A percentile compares a stretch with the other conserved stretches of the same genome.
Conservation (phyloP, 345 rosid genomes). For the Carallia brachiata region DNA sequence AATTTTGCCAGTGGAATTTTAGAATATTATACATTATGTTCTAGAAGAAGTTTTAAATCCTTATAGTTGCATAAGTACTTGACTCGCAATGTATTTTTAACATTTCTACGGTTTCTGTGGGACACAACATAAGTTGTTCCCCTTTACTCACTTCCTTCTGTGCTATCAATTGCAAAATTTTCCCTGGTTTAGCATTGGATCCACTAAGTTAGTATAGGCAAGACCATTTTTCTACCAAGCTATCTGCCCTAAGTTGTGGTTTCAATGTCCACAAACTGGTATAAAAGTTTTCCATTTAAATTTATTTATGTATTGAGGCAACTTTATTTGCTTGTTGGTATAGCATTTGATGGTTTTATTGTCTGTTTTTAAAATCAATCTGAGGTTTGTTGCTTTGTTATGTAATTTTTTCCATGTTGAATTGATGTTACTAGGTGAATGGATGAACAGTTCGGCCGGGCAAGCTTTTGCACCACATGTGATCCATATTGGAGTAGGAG, state of each 20-base stretch:
- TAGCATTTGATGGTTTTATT: not conserved
- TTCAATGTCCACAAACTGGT: not conserved
- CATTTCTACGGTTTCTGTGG: not conserved
- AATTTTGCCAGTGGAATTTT: not conserved
- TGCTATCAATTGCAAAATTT: not conserved
- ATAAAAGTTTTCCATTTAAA: not conserved
- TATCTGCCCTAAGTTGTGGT: not conserved
- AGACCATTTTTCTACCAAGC: no score
- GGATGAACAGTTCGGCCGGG: constrained; percentile 99
- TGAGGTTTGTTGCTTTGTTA: not conserved
- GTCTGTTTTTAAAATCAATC: not conserved
- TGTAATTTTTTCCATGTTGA: not conserved
- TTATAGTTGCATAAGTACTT: not conserved
- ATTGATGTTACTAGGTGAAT: constrained; percentile 67
- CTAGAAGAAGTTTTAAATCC: not conserved
- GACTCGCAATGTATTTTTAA: not conserved
- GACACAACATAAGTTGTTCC: not conserved
- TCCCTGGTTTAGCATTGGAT: not conserved
- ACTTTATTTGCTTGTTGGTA: not conserved
- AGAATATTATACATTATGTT: not conserved
- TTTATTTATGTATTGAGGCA: not conserved
- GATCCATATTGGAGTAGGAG: constrained; percentile 71
- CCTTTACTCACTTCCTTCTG: not conserved
- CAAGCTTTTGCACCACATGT: constrained; percentile 95
- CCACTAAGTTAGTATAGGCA: not conserved